Evolutionary conservation across 345 rosid species (phyloP).

Genomic region (Rhodamnia rubescens): DNA sequence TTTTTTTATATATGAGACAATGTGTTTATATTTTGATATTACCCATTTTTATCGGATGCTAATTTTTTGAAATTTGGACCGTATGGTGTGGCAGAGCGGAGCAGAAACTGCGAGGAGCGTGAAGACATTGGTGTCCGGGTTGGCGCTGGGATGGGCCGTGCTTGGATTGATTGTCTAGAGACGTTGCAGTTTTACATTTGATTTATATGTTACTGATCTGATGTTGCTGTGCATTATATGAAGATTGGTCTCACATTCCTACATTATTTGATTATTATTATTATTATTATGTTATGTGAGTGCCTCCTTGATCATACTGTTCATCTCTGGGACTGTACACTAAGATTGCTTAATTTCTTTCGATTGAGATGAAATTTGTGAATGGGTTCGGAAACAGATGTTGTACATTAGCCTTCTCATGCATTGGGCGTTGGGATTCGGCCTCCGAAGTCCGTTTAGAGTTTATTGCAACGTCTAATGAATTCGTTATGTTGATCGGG

Average conservation of each 20-base stretch:
- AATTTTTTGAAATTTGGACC: background rate
- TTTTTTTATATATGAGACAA: background rate
- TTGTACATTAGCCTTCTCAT: background rate
- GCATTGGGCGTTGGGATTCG: background rate
- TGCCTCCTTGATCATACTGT: background rate
- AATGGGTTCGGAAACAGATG: background rate
- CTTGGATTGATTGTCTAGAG: constrained; percentile 10
- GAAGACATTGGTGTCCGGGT: constrained; percentile 6
- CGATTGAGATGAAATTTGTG: background rate
- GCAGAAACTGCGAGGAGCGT: constrained; percentile 8
- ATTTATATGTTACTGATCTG: background rate
- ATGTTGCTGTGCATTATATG: background rate
- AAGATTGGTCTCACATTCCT: background rate
- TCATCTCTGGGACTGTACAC: background rate
- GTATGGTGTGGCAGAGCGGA: constrained; percentile 15
- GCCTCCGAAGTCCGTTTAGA: background rate
- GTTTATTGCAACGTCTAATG: background rate
- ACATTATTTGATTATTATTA: background rate
- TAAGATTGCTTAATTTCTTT: background rate
- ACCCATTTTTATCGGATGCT: background rate
- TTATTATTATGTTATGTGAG: background rate
- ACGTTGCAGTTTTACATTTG: background rate
- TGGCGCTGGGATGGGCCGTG: constrained; percentile 15
- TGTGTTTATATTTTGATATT: background rate
- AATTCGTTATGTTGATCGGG: background rate